Percentiles rank a stretch among this genome's conserved stretches.
phyloP scores from a whole-genome alignment of 805 yeast species.

The Barnettozyma pratensis region DNA sequence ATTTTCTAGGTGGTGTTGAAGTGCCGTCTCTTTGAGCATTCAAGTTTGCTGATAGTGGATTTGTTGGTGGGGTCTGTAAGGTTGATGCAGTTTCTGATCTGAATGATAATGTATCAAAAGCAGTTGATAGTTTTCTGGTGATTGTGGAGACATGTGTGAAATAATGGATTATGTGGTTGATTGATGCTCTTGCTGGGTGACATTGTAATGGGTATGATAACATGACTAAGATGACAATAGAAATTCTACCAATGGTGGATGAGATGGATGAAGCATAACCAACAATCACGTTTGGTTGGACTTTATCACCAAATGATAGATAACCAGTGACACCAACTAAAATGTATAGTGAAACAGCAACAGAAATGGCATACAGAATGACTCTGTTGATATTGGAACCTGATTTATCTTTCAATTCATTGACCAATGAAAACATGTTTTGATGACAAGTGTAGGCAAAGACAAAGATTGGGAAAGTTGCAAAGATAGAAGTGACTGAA shows the following conservation, averaged over 20 bases:
- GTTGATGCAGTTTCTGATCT: constrained; percentile 5
- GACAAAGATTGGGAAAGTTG: constrained; percentile 84
- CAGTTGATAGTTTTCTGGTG: constrained; percentile 18
- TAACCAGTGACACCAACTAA: constrained; percentile 80
- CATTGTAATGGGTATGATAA: constrained; percentile 87
- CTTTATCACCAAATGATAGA: constrained; percentile 77
- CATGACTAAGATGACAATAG: constrained; percentile 75
- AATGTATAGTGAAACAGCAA: constrained; percentile 59
- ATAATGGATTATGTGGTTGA: constrained; percentile 64
- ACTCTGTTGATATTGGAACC: constrained; percentile 41
- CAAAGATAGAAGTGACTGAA: constrained; percentile 43
- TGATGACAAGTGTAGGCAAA: constrained; percentile 97
- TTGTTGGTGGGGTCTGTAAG: background rate
- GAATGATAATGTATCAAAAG: constrained; percentile 4
- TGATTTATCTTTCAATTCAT: constrained; percentile 63
- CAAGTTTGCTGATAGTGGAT: background rate
- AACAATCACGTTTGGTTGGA: constrained; percentile 72
- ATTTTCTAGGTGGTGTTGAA: constrained; percentile 1
- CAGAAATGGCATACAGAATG: constrained; percentile 47
- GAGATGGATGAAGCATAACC: constrained; percentile 62
- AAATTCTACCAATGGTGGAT: constrained; percentile 75
- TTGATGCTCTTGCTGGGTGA: constrained; percentile 84
- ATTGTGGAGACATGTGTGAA: constrained; percentile 26
- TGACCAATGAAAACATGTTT: constrained; percentile 84
- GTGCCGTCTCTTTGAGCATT: too few relatives aligned